Conservation (phyloP, 192 early-diverging fungal genomes). For the Coemansia asiatica region DNA sequence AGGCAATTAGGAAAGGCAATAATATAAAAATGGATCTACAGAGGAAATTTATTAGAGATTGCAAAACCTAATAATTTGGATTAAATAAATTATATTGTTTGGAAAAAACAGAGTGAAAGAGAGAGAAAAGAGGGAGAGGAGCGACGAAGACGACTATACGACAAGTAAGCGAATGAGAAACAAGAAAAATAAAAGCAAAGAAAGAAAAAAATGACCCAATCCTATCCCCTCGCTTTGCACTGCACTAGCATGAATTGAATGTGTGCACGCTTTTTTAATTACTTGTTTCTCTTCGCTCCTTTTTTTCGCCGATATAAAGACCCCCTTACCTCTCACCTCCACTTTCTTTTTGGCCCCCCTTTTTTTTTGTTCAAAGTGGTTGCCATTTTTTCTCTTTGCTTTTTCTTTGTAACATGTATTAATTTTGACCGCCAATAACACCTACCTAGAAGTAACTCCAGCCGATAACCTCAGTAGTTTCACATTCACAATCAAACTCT, state of each 20-base stretch:
- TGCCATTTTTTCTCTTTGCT: background rate
- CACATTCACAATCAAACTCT: too few species aligned
- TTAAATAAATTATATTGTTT: background rate
- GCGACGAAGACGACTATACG: too few species aligned
- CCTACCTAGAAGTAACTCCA: too few species aligned
- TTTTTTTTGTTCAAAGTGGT: background rate
- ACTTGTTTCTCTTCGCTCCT: background rate
- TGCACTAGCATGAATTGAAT: background rate
- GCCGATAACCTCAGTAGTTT: too few species aligned
- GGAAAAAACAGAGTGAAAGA: background rate
- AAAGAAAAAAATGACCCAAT: background rate
- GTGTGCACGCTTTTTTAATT: background rate
- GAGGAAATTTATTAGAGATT: slow-evolving; percentile 1
- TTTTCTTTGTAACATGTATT: background rate
- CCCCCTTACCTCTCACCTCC: too few species aligned
- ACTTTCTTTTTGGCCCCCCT: background rate
- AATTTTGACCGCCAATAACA: background rate
- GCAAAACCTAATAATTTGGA: slow-evolving; percentile 1
- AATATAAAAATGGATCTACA: background rate
- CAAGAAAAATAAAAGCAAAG: background rate
- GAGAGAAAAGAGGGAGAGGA: background rate
- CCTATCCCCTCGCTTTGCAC: background rate
- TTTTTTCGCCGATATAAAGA: background rate
- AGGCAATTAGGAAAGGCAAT: slow-evolving; percentile 2
- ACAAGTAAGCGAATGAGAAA: background rate